Base-by-base conservation (phyloP, 768 basidiomycete species). In the Russula foetens region DNA sequence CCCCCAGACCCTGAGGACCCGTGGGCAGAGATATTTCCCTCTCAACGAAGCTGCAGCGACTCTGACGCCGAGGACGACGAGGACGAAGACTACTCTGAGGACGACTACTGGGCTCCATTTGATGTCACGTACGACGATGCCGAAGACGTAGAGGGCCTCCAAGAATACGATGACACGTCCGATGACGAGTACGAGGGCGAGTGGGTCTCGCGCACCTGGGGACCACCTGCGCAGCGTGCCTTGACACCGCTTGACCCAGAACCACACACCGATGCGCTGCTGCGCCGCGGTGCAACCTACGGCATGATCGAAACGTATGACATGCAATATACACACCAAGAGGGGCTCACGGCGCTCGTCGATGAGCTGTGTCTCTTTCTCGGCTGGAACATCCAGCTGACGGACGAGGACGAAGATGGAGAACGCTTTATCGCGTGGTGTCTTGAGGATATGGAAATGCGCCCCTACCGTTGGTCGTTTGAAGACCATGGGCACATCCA, bases 1-100 rank as follows among this genome's bases (percentile, higher is more conserved):
- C 66, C 71, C 3, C 72, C 77, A 23, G 70, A 69, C 26, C 78
- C 79, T 7, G 76, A 72, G 1, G 84, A 90, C 67, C 86, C 86
- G 0, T 90, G 88, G 88, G 79, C 77, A 47, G 88, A 85, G 1
- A 79, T 90, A 52, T 90, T 90, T 69, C 76, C 75, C 29, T 1
- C 70, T 74, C 11, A 75, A 75, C 26, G 39, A 47, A 74, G 67
- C 66, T 15, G 64, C 60, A 51, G 71, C 68, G 69, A 65, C 15
- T 68, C 68, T 7, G 69, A 69, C 19, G 68, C 67, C 7, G 74
- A 71, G 23, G 73, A 72, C 12, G 72, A 72, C 12, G 72, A 70
- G 24, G 67, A 67, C 1, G 67, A 67, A n/a, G 70, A 67, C 28
- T 62, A 67, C 17, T 67, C 66, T 4, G 66, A 69, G 15, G 69